A percentile compares a stretch with the other conserved stretches of the same genome.
phyloP scores from a whole-genome alignment of 2,329 filamentous ascomycete genomes.

The Arthroderma sp. region DNA sequence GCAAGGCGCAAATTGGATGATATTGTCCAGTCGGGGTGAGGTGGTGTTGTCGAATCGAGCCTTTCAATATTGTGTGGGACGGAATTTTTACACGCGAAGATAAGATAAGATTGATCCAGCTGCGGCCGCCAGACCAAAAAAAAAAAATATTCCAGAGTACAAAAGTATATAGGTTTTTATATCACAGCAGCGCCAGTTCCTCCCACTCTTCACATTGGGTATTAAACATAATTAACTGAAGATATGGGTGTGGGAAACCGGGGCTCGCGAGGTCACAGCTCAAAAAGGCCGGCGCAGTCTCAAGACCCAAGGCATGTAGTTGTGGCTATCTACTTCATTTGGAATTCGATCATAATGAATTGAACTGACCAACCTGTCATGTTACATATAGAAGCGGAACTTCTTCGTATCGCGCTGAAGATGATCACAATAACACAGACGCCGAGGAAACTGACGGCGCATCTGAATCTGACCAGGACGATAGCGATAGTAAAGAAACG shows the following conservation, averaged over 20 bases:
- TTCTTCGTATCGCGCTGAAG: neutral
- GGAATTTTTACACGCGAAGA: slow-evolving; percentile 35
- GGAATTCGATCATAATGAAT: neutral
- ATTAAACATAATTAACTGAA: too few species aligned
- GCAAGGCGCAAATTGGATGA: neutral
- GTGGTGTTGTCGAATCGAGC: neutral
- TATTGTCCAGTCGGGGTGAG: slow-evolving; percentile 1
- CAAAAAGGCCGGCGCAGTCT: slow-evolving; percentile 6
- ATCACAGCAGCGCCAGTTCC: too few species aligned
- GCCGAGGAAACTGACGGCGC: slow-evolving; percentile 15
- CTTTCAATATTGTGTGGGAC: slow-evolving; percentile 11
- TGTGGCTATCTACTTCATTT: neutral
- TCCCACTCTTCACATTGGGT: too few species aligned
- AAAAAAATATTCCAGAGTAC: slow-evolving; percentile 9
- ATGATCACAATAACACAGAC: slow-evolving; percentile 10
- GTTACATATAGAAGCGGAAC: neutral
- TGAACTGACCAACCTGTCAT: neutral
- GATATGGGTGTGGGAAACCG: too few species aligned
- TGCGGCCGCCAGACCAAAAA: slow-evolving; percentile 6
- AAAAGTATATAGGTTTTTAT: too few species aligned
- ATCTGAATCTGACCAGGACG: slow-evolving; percentile 25
- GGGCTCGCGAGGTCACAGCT: too few species aligned
- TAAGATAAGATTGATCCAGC: slow-evolving; percentile 26
- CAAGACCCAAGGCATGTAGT: slow-evolving; percentile 16
- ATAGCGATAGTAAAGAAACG: slow-evolving; percentile 29